Percentiles rank a stretch among this genome's conserved stretches.
Conservation (phyloP, 306 rosid genomes). For the Cicer arietinum region DNA sequence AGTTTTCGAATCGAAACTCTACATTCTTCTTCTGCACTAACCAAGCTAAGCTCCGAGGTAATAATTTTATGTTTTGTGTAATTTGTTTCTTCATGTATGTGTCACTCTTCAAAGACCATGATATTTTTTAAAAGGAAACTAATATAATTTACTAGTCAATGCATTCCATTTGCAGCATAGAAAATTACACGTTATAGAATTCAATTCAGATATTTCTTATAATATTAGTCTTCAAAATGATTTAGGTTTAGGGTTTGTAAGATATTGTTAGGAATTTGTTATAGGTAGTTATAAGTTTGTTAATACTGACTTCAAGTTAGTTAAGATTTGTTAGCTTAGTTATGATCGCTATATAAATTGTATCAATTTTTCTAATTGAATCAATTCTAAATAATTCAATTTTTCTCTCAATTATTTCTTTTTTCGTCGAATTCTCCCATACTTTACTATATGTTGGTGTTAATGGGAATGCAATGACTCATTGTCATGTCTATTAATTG, state of each 20-base stretch:
- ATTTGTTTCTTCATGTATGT: not conserved
- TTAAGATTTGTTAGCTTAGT: too few species aligned
- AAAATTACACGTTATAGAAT: not conserved
- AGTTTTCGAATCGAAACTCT: not conserved
- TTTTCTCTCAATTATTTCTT: too few species aligned
- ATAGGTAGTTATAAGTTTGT: too few species aligned
- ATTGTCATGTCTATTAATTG: not conserved
- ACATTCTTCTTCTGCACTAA: constrained; percentile 20
- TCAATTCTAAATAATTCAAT: too few species aligned
- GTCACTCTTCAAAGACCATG: not conserved
- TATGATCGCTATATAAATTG: too few species aligned
- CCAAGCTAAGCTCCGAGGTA: not conserved
- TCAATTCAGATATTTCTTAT: not conserved
- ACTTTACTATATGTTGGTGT: not conserved
- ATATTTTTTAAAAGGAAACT: not conserved
- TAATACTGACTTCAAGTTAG: too few species aligned
- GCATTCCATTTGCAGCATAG: not conserved
- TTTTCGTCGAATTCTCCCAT: too few species aligned
- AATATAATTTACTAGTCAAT: not conserved
- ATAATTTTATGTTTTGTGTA: not conserved
- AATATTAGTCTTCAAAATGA: not conserved
- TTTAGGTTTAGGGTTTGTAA: not conserved
- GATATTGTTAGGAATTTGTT: too few species aligned
- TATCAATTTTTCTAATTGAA: too few species aligned
- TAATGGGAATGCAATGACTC: not conserved